A percentile compares a stretch with the other conserved stretches of the same genome.
Evolutionary conservation across 306 rosid genomes (phyloP).

Genomic region (Trifolium dubium): DNA sequence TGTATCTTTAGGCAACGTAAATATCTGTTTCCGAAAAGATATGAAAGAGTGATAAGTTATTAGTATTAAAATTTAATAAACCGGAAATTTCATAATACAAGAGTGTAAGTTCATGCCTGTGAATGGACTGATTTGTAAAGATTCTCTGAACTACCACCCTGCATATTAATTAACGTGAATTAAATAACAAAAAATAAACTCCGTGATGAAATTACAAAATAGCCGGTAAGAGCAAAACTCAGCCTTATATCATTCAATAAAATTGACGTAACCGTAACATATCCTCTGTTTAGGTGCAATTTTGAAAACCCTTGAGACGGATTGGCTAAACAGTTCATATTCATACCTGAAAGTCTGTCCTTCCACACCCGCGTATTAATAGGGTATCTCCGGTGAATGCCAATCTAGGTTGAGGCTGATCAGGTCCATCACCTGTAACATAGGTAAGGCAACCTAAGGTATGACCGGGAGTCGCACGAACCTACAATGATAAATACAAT

Average conservation of each 20-base stretch:
- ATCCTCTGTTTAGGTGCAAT: constrained; percentile 26
- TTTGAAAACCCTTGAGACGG: constrained; percentile 34
- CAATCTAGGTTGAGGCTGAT: constrained; percentile 81
- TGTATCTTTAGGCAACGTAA: constrained; percentile 76
- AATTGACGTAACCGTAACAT: background rate
- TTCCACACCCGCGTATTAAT: constrained; percentile 93
- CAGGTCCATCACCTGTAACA: constrained; percentile 82
- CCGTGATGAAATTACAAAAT: constrained; percentile 18
- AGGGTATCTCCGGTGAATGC: constrained; percentile 93
- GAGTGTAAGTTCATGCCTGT: constrained; percentile 67
- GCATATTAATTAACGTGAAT: constrained; percentile 47
- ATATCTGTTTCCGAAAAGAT: constrained; percentile 62
- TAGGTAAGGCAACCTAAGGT: constrained; percentile 90
- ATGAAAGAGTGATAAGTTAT: constrained; percentile 13
- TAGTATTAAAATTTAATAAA: constrained; percentile 28
- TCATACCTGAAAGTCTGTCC: constrained; percentile 94
- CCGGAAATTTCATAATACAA: constrained; percentile 25
- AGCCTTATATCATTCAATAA: constrained; percentile 16
- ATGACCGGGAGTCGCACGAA: constrained; percentile 94
- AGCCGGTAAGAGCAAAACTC: constrained; percentile 4
- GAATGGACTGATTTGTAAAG: constrained; percentile 91
- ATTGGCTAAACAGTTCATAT: constrained; percentile 36
- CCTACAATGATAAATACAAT: constrained; percentile 48
- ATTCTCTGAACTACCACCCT: constrained; percentile 94
- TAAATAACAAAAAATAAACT: constrained; percentile 23